Percentiles rank a stretch among this genome's conserved stretches.
These are phyloP conservation scores for Geranium incanum DNA, from an alignment of 441 rosid genomes.

Conservation along the genomic window DNA sequence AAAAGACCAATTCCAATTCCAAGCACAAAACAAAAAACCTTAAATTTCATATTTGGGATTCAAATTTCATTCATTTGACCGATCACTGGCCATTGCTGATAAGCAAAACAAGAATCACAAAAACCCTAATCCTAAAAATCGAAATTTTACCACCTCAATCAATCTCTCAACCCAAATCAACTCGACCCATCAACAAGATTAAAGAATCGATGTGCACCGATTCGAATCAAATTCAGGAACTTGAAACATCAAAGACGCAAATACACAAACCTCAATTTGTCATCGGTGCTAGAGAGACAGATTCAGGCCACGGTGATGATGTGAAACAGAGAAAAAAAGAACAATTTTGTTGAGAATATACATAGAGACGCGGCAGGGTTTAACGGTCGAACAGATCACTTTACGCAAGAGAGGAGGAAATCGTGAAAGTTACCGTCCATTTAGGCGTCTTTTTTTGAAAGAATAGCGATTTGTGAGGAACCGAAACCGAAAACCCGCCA, in stretches of 20 bases:
- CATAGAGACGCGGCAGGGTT: too few relatives aligned
- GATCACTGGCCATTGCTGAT: too few relatives aligned
- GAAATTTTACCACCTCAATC: not conserved
- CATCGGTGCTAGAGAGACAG: too few relatives aligned
- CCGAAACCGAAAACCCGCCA: not conserved
- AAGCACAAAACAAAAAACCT: too few relatives aligned
- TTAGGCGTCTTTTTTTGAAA: constrained; percentile 20
- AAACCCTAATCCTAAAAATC: not conserved
- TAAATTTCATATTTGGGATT: not conserved
- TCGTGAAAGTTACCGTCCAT: constrained; percentile 8
- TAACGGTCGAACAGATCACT: too few relatives aligned
- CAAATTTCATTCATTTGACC: not conserved
- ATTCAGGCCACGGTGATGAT: too few relatives aligned
- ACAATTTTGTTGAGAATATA: too few relatives aligned
- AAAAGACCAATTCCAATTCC: not conserved
- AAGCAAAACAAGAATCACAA: not conserved
- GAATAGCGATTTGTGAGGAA: not conserved
- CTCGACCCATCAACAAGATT: not conserved
- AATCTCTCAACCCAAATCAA: not conserved
- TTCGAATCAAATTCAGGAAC: not conserved
- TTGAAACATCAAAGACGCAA: too few relatives aligned
- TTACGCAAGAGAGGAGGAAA: too few relatives aligned
- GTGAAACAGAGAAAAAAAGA: too few relatives aligned
- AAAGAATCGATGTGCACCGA: not conserved
- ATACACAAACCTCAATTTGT: too few relatives aligned